Evolutionary conservation across 2,329 filamentous ascomycete genomes (phyloP), one percentile per base, ranked within the genome.

Genomic region (Chaetomium olivaceum): DNA sequence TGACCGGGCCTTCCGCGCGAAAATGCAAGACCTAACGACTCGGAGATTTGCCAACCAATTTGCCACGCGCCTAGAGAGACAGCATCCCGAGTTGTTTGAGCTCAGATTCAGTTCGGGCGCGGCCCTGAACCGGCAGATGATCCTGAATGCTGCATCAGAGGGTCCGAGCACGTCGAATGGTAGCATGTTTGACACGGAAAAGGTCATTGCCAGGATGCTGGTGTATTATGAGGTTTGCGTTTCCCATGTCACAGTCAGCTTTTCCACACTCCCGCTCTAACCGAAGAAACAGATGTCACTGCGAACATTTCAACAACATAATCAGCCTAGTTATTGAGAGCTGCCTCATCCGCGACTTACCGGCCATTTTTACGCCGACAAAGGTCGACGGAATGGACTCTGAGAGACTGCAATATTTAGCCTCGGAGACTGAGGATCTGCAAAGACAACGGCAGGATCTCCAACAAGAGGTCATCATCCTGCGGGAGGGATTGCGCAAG

Each of bases 291-390:
- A 81, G 79, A 78, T 80, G 71, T 78, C 80, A 1, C 73, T 80
- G 3, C 70, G 78, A 14, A 80, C 78, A 0, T 83, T 85, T 57
- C 3, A 80, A 85, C 4, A 83, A 83, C 23, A 73, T 85, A 11
- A 75, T 80, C 21, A 82, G 77, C n/a, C 74, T 84, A 0, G 82
- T 77, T 0, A 74, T 83, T 0, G 83, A 85, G 68, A 80, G 80
- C 36, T 83, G 80, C 54, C 77, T 85, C 0, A 71, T 85, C 0
- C 71, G 64, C 0, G 76, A 79, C 1, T 64, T 85, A 0, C 75
- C 77, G 0, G 61, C 66, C 0, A 80, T 85, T 2, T 73, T 85
- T 36, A 80, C 77, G 0, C 74, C 79, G 1, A 73, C 72, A 0
- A 71, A 69, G 0, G 76, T 83, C 1, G 71, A 74, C 46, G 62